Evolutionary conservation across 2,329 filamentous ascomycete species (phyloP).

Genomic region (Thielaviopsis euricoi): DNA sequence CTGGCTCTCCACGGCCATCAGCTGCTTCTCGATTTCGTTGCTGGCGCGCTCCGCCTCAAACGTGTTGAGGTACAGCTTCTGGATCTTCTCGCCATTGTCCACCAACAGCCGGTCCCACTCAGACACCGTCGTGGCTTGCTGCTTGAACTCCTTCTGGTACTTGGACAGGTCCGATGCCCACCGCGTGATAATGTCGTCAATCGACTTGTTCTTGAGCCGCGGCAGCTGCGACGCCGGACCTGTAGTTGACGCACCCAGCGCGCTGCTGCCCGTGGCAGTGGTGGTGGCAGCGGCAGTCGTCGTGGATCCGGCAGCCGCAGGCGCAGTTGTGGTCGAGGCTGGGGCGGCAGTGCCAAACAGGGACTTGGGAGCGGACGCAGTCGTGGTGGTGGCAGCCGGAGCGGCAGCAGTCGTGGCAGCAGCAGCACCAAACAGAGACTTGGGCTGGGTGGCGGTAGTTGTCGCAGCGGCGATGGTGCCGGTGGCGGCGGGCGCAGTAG

Average conservation of each 20-base stretch:
- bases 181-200: conserved; percentile 95
- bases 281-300: conserved; percentile 15
- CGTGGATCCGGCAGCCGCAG: conserved; percentile 20
- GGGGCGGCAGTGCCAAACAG: conserved; percentile 13
- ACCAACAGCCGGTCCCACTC: conserved; percentile 86
- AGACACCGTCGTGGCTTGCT: conserved; percentile 73
- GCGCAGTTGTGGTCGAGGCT: conserved; percentile 19
- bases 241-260: conserved; percentile 55
- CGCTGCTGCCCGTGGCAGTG: conserved; percentile 20
- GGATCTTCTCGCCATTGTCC: conserved; percentile 88
- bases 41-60: conserved; percentile 89
- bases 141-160: conserved; percentile 92
- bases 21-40: conserved; percentile 81
- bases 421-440: conserved; percentile 10
- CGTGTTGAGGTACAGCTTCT: conserved; percentile 79
- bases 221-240: conserved; percentile 75
- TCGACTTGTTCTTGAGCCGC: conserved; percentile 91
- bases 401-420: conserved; percentile 4
- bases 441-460: neutral
- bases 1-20: conserved; percentile 76
- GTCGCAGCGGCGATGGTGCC: conserved; percentile 1
- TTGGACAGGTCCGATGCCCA: conserved; percentile 93
- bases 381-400: conserved; percentile 15
- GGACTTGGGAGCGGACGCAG: neutral
- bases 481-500: conserved; percentile 17